A percentile compares a stretch with the other conserved stretches of the same genome.
Evolutionary conservation across 2,329 filamentous ascomycete genomes (phyloP).

Genomic region (Alternaria conjuncta): DNA sequence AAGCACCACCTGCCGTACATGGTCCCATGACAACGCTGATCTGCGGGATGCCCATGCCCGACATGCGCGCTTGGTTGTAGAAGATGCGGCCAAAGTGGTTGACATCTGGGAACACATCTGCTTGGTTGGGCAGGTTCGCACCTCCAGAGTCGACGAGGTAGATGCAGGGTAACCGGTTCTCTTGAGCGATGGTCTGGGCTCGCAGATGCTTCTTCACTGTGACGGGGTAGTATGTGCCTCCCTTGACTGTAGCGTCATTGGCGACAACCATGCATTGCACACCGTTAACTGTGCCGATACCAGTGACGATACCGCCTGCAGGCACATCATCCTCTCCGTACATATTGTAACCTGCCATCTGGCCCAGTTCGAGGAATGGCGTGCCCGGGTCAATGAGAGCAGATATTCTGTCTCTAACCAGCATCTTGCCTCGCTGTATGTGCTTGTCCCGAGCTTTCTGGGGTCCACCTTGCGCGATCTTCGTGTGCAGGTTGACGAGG

Average conservation of each 20-base stretch:
- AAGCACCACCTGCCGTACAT: conserved; percentile 93
- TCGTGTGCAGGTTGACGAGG: conserved; percentile 72
- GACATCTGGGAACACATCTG: conserved; percentile 92
- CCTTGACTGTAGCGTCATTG: conserved; percentile 97
- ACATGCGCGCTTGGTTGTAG: conserved; percentile 97
- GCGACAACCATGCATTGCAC: conserved; percentile 92
- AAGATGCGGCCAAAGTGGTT: conserved; percentile 98
- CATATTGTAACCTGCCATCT: conserved; percentile 84
- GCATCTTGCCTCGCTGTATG: conserved; percentile 87
- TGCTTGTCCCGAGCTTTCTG: conserved; percentile 88
- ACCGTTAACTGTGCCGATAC: conserved; percentile 87
- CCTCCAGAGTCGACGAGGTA: conserved; percentile 97
- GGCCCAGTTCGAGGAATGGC: conserved; percentile 89
- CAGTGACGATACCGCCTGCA: conserved; percentile 89
- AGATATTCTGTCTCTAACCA: conserved; percentile 86
- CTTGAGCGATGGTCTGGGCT: conserved; percentile 86
- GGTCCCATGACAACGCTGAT: conserved; percentile 96
- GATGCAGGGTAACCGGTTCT: conserved; percentile 84
- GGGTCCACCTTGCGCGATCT: conserved; percentile 77
- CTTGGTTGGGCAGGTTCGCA: conserved; percentile 92
- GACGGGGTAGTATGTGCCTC: conserved; percentile 94
- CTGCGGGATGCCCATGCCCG: conserved; percentile 84
- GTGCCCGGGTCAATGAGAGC: conserved; percentile 88
- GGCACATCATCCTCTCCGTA: conserved; percentile 89
- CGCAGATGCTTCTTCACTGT: conserved; percentile 97